Base-by-base conservation (phyloP, 345 rosid species). In the Gossypium longicalyx region DNA sequence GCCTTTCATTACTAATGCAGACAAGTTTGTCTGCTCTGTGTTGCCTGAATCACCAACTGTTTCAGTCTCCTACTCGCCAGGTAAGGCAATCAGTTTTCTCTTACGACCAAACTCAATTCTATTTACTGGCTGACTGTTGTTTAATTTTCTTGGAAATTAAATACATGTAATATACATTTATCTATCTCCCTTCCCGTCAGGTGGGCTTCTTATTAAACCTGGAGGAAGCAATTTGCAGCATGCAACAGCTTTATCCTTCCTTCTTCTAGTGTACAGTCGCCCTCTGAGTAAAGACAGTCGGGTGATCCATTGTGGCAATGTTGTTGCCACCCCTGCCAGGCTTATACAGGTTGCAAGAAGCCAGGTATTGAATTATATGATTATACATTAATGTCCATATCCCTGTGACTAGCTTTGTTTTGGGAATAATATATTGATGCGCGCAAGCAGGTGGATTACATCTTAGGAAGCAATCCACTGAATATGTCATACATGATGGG, bases 401-500 rank as follows among this genome's bases (percentile, higher is more conserved):
- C 3, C 57, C 4, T 48, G 52, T 48, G 52, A 48, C 52, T 12
- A 48, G 43, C 29, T 54, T 23, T 15, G 43, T 61, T 45, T 4
- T 69, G 23, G 29, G 38, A 22, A 48, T 86, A 12, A 11, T 44
- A 43, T 41, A 9, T 11, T 69, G 73, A 16, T 43, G 47, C 87
- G 41, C 41, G 41, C 41, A 92, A 17, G 22, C 23, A 92, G 80
- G 90, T 87, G 13, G 98, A 91, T 82, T 94, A 92, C 71, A 89
- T 94, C 34, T 85, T 94, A 11, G 98, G 98, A 34, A 89, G 84
- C 73, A 94, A 91, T 69, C 97, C 98, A 15, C 27, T 78, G 77
- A 79, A 77, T 43, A 83, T 89, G 90, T 92, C 97, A 12, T 92
- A 89, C 86, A 94, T 92, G 97, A 97, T 94, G 9, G 98, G 93